Base-by-base conservation (phyloP, 495 filamentous ascomycete species). In the Letharia columbiana region DNA sequence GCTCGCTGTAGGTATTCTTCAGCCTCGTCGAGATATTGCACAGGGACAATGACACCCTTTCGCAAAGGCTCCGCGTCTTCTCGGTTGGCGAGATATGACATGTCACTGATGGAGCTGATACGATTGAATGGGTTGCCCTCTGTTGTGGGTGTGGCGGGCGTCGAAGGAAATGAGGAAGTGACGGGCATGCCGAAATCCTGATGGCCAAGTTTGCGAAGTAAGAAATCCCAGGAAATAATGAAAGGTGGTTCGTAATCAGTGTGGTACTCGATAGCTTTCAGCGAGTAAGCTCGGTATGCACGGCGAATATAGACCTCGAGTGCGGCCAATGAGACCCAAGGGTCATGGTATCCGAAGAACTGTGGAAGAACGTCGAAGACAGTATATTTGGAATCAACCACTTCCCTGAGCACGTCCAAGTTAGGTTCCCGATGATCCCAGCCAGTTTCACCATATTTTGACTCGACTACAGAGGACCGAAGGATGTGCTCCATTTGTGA, bases 401-500 rank as follows among this genome's bases (percentile, higher is more conserved):
- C 94, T 75, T 98, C 94, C 79, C 96, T 94, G 75, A 98, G 85
- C 71, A 92, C 81, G 52, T 91, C 86, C 60, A 92, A 77, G 73
- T 88, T 87, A 23, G 94, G 94, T 73, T 96, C 91, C 68, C 95
- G 85, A 77, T 98, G 94, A 61, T 96, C 92, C 91, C 91, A 97
- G 54, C 93, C 92, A 52, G 91, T 95, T 81, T 98, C 94, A 42
- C 94, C 94, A 74, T 98, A 98, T 70, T 90, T 86, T 49, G 92
- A 96, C 76, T 98, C 91, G 10, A 97, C 86, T n/a, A 98, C 94
- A 3, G 95, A 92, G 44, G 94, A 96, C 49, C 93, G 91, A 42
- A 98, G 83, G 71, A 98, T 98, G 77, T 97, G 93, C 79, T 98
- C 95, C 94, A 98, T 97, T 78, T 98, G 94, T 44, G 88, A 84